Evolutionary conservation across 208 protist genomes (phyloP), one percentile per base, ranked within the genome.

Genomic region (Endotrypanum monterogeii): DNA sequence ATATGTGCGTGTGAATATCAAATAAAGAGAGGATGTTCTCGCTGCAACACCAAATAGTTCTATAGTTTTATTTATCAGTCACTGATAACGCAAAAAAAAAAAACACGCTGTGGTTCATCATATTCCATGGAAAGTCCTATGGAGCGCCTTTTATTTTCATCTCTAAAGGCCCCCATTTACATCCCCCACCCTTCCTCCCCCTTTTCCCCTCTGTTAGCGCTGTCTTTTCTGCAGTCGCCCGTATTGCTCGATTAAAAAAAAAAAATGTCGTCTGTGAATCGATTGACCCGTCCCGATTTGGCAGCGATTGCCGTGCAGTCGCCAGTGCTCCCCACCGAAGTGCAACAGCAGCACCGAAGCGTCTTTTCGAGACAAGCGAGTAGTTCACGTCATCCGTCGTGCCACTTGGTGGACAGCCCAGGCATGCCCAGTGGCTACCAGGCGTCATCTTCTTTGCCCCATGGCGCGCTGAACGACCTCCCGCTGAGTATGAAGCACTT

Each of bases 401-500:
- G 60, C 50, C 48, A 16, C 51, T 69, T 81, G 65, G 50, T 73
- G 71, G 46, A 76, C 48, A 68, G 25, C 35, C 28, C 54, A 16
- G 58, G 41, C 18, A 35, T 44, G 32, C 50, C 3, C 3, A 4
- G 46, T 14, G 16, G 23, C 9, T 6, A 39, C 8, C 51, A 65
- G 50, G 16, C 32, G 5, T 46, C 51, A 1, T 56, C 66, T 32
- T n/a, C 39, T 37, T 12, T 65, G 8, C 71, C 56, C 48, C 56
- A 50, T 25, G 56, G 66, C 52, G 71, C 76, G 55, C 67, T 66
- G 56, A 46, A 76, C 57, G 71, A 81, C 57, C 65, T 81, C 23
- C 71, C 71, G 2, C 73, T 51, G 44, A 81, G 71, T 35, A 71
- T 81, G 37, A 65, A 46, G 7, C 71, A 72, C 65, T 81, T 81